These are phyloP conservation scores for Coemansia sp. DNA, from an alignment of 192 early-diverging fungal genomes.

Conservation along the genomic window DNA sequence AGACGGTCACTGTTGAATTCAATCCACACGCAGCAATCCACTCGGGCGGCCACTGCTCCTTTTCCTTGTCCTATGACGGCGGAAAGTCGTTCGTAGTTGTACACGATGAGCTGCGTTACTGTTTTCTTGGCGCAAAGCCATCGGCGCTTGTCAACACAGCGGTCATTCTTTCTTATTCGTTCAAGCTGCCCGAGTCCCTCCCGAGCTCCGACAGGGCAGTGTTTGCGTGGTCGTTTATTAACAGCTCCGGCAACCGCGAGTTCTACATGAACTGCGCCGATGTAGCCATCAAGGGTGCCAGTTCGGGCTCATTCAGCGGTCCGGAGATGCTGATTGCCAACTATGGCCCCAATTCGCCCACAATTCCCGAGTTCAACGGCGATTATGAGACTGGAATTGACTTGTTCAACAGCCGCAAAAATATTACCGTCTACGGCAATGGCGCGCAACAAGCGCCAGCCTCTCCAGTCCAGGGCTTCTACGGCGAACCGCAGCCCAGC, in stretches of 20 bases:
- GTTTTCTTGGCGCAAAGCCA: constrained; percentile 49
- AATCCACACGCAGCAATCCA: constrained; percentile 54
- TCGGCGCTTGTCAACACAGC: constrained; percentile 36
- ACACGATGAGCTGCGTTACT: constrained; percentile 59
- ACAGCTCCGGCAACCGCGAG: constrained; percentile 69
- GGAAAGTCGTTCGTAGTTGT: constrained; percentile 65
- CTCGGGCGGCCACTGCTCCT: constrained; percentile 70
- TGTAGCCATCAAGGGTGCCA: constrained; percentile 51
- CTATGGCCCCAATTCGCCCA: constrained; percentile 56
- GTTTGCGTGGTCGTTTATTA: constrained; percentile 69
- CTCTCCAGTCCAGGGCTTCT: background rate
- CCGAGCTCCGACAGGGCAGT: constrained; percentile 55
- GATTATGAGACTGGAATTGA: constrained; percentile 54
- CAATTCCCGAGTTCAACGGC: constrained; percentile 56
- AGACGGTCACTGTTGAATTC: constrained; percentile 54
- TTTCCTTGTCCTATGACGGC: constrained; percentile 65
- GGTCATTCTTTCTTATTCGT: constrained; percentile 26
- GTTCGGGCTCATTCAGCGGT: constrained; percentile 25
- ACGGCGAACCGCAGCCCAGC: background rate
- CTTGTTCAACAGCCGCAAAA: constrained; percentile 43
- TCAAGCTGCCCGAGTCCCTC: constrained; percentile 57
- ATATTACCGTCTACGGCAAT: constrained; percentile 53
- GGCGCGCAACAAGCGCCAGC: background rate
- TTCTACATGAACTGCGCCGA: constrained; percentile 69
- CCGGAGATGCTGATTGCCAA: constrained; percentile 57